These are phyloP conservation scores for Acanthamoeba healyi DNA, from an alignment of 208 protist species.

Conservation along the genomic window DNA sequence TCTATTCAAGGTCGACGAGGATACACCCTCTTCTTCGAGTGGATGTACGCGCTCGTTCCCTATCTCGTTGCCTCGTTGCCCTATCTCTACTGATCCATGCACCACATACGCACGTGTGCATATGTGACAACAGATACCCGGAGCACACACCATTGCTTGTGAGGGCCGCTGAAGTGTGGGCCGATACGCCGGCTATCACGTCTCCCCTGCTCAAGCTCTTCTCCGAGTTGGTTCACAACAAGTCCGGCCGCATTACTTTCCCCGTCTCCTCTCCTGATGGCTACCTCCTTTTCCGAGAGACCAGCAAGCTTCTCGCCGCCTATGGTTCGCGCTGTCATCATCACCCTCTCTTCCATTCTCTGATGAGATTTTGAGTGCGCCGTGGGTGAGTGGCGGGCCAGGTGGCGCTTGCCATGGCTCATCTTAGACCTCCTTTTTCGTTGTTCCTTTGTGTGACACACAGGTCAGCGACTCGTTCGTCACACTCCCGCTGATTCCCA, in stretches of 20 bases:
- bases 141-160: constrained; percentile 81
- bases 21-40: constrained; percentile 82
- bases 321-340: constrained; percentile 76
- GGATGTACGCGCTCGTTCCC: constrained; percentile 75
- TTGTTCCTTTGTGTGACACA: neutral
- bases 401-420: no score
- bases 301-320: constrained; percentile 79
- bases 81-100: neutral
- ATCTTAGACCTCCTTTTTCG: no score
- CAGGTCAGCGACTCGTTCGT: neutral
- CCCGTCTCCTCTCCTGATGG: constrained; percentile 85
- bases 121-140: constrained; percentile 78
- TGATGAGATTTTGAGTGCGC: neutral
- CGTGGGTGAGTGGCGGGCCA: no score
- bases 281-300: constrained; percentile 87
- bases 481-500: neutral
- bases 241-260: constrained; percentile 85
- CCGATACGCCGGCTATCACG: constrained; percentile 78
- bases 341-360: neutral
- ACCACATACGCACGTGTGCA: neutral
- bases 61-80: neutral
- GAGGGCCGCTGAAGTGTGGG: constrained; percentile 73
- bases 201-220: constrained; percentile 82
- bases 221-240: constrained; percentile 86
- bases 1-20: constrained; percentile 60